phyloP scores from a whole-genome alignment of 2,329 filamentous ascomycete species.

The Xylariaceae sp. region DNA sequence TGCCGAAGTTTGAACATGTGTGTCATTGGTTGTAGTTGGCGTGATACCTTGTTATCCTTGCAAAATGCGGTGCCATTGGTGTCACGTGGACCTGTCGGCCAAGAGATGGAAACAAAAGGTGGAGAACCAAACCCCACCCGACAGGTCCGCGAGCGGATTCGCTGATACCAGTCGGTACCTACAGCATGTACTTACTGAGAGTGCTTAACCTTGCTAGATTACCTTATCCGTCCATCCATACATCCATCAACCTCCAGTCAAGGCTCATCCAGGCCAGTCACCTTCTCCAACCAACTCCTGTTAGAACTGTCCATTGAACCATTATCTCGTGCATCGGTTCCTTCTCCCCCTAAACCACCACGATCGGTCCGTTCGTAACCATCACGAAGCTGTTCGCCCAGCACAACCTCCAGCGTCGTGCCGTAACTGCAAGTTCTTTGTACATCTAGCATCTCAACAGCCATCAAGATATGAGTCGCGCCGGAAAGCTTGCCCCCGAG shows the following conservation, averaged over 20 bases:
- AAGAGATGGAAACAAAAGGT: background rate
- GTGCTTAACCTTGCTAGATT: background rate
- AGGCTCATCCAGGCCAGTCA: slow-evolving; percentile 9
- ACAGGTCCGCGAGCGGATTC: background rate
- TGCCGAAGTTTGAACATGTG: too few relatives aligned
- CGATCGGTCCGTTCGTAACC: background rate
- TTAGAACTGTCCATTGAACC: slow-evolving; percentile 4
- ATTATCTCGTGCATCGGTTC: slow-evolving; percentile 18
- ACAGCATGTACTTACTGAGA: background rate
- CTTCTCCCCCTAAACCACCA: slow-evolving; percentile 18
- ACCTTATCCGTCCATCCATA: background rate
- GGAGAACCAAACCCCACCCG: background rate
- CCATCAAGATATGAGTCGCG: slow-evolving; percentile 86
- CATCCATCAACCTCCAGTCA: slow-evolving; percentile 1
- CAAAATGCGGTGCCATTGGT: background rate
- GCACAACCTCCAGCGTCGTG: slow-evolving; percentile 20
- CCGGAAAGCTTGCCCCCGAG: slow-evolving; percentile 97
- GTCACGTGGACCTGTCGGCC: background rate
- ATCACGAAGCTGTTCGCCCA: slow-evolving; percentile 4
- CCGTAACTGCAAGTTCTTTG: slow-evolving; percentile 15
- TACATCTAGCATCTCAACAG: slow-evolving; percentile 16
- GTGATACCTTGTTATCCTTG: too few relatives aligned
- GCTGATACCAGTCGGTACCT: too few relatives aligned
- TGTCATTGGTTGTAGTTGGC: too few relatives aligned
- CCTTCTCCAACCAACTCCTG: slow-evolving; percentile 12